Percentiles rank a stretch among this genome's conserved stretches.
phyloP scores from a whole-genome alignment of 140 eudicot species.

The Anethum foeniculum region DNA sequence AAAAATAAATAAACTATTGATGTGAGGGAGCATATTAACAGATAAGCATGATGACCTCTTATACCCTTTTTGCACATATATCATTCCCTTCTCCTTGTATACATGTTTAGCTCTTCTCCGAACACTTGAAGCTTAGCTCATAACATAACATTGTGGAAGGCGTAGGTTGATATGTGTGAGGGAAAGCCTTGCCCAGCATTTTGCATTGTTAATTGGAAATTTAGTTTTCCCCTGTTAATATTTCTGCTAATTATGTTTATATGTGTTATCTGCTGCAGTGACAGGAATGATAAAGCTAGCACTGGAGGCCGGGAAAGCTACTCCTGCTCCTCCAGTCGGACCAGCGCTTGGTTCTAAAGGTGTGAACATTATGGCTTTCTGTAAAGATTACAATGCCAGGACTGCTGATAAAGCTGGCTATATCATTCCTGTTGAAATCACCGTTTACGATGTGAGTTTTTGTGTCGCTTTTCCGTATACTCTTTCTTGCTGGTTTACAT shows the following conservation, averaged over 20 bases:
- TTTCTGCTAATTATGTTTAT: background rate
- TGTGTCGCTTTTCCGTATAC: background rate
- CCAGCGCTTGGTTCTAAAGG: conserved; percentile 98
- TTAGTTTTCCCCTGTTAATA: background rate
- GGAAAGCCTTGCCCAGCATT: background rate
- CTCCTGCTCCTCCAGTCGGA: conserved; percentile 97
- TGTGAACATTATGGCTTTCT: conserved; percentile 87
- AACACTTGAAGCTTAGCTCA: background rate
- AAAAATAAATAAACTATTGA: background rate
- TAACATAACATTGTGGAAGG: background rate
- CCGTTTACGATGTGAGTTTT: conserved; percentile 84
- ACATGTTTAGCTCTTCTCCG: background rate
- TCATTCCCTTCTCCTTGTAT: background rate
- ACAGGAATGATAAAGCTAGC: conserved; percentile 86
- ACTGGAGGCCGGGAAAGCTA: conserved; percentile 93
- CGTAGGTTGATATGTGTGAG: background rate
- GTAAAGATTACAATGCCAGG: conserved; percentile 93
- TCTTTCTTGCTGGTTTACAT: background rate
- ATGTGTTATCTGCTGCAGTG: conserved; percentile 34
- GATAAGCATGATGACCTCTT: background rate
- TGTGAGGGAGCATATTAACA: background rate
- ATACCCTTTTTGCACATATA: background rate
- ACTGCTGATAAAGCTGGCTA: conserved; percentile 97
- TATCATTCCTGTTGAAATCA: conserved; percentile 89
- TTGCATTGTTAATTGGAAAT: background rate